phyloP scores from a whole-genome alignment of 352 stramenopile species.

The Phytopythium montanum region DNA sequence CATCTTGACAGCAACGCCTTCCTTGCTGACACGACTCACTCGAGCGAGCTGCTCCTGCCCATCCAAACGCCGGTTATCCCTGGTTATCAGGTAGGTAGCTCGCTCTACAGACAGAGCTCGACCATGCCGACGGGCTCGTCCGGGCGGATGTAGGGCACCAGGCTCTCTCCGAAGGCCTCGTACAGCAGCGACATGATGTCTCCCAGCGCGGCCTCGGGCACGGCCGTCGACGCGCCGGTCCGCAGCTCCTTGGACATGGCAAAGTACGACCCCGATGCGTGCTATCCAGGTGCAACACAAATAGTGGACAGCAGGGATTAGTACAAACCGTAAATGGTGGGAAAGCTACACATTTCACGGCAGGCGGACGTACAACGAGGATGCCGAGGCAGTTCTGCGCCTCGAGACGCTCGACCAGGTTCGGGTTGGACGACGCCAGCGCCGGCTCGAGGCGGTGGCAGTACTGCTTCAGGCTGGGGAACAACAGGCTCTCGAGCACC shows the following conservation, averaged over 20 bases:
- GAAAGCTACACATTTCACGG: no score
- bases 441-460: constrained; percentile 82
- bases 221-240: constrained; percentile 17
- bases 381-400: constrained; percentile 87
- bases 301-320: no score
- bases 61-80: neutral
- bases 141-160: constrained; percentile 72
- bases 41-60: neutral
- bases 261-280: constrained; percentile 78
- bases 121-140: constrained; percentile 39
- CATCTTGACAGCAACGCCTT: neutral
- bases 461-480: constrained; percentile 86
- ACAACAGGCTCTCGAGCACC: constrained; percentile 91
- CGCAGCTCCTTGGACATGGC: constrained; percentile 48
- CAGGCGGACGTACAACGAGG: constrained; percentile 57
- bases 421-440: constrained; percentile 69
- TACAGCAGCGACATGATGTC: constrained; percentile 61
- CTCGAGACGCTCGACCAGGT: constrained; percentile 77
- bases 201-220: constrained; percentile 33
- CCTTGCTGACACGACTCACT: neutral
- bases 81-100: no score
- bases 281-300: no score
- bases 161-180: constrained; percentile 75
- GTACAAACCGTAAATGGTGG: no score
- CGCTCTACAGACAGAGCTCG: constrained; percentile 39